Evolutionary conservation across 83 land plant genomes (phyloP), one percentile per base, ranked within the genome.

Genomic region (Isoetes engelmannii): DNA sequence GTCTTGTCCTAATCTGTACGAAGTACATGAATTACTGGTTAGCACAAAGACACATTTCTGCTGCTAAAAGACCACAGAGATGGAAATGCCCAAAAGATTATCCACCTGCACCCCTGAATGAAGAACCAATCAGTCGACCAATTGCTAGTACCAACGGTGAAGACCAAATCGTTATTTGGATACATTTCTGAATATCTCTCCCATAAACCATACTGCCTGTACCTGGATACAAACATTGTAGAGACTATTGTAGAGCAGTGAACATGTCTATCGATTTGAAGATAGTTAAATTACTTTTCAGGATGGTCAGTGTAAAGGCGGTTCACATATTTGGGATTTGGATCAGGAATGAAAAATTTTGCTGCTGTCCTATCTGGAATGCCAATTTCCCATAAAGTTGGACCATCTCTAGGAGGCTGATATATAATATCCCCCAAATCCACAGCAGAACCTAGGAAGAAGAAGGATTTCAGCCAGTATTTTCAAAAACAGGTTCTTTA

Each of bases 161-260:
- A 90, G 0, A 80, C 69, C 21, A 90, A 80, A 71, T 90, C 95
- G 4, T 58, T 37, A 0, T 75, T 47, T 37, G 85, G 91, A 68
- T 83, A 90, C 4, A 87, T n/a, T 4, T 90, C 88, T 21, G 88
- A 50, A 60, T 90, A 90, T 18, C 86, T 65, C 7, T 83, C 83
- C 91, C 95, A 90, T 20, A 90, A 68, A 15, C 95, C 91, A 69
- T 87, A 90, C 54, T 90, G 95, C 47, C 91, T 83, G 57, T 72
- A 89, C 69, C 90, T 88, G 83, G 7, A 10, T 28, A 28, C 18
- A 50, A 12, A 17, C 17, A 51, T 51, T 51, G 15, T 12, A 17
- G 17, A 12, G 15, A 12, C 3, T 12, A 12, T 12, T 12, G 55
- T 12, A 51, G 55, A 51, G 17, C 1, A 51, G 55, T 51, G 17